Evolutionary conservation across 2,329 filamentous ascomycete genomes (phyloP).

Genomic region (Periglandula ipomoeae): DNA sequence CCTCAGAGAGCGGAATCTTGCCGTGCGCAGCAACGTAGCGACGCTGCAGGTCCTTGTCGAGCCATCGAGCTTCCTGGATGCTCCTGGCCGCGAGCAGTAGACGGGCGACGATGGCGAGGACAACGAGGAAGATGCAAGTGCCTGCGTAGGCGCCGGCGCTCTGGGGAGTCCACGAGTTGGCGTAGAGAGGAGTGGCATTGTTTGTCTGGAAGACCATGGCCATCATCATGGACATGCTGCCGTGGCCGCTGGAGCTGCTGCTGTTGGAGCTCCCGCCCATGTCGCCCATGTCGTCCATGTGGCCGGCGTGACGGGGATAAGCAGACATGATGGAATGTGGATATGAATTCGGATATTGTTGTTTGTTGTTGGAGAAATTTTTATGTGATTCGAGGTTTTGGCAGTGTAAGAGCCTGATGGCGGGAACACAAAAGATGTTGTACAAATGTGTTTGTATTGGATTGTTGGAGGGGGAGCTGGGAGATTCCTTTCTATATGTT

Average conservation of each 20-base stretch:
- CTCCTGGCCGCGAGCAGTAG: slow-evolving; percentile 62
- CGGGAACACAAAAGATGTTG: too few species aligned
- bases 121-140: slow-evolving; percentile 84
- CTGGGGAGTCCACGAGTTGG: slow-evolving; percentile 62
- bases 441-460: too few species aligned
- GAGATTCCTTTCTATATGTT: too few species aligned
- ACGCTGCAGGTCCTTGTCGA: slow-evolving; percentile 61
- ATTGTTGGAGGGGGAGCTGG: neutral
- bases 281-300: slow-evolving; percentile 15
- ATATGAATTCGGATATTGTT: neutral
- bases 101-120: slow-evolving; percentile 63
- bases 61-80: slow-evolving; percentile 54
- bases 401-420: too few species aligned
- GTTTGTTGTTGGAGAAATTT: neutral
- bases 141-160: slow-evolving; percentile 68
- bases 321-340: slow-evolving; percentile 11
- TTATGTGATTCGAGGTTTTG: neutral
- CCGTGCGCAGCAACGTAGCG: slow-evolving; percentile 69
- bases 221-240: slow-evolving; percentile 24
- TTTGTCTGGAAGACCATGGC: slow-evolving; percentile 52
- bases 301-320: slow-evolving; percentile 14
- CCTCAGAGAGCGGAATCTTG: slow-evolving; percentile 48
- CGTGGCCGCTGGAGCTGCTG: slow-evolving; percentile 7
- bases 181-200: slow-evolving; percentile 43
- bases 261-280: slow-evolving; percentile 7